phyloP scores from a whole-genome alignment of 176 grass and related monocot genomes.

The Eremochloa ophiuroides region DNA sequence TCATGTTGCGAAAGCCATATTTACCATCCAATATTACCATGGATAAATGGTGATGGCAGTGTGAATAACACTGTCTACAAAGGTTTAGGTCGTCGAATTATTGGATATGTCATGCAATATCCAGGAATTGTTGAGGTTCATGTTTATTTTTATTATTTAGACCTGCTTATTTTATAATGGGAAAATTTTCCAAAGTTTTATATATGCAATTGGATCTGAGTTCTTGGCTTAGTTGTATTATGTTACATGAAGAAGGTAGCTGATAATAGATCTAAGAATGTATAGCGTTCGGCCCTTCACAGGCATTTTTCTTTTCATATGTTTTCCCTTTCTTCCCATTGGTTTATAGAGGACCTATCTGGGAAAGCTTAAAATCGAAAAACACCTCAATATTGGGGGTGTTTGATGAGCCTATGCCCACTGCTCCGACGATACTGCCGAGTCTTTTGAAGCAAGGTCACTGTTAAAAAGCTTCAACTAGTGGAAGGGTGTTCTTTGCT shows the following conservation, averaged over 20 bases:
- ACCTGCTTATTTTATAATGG: background rate
- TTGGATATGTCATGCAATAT: constrained; percentile 79
- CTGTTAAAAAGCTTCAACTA: background rate
- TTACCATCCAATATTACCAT: constrained; percentile 68
- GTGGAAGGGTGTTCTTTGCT: constrained; percentile 53
- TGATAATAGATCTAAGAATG: background rate
- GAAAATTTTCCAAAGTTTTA: background rate
- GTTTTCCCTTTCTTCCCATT: background rate
- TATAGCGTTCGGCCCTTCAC: background rate
- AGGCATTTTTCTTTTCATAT: background rate
- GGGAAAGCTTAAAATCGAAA: constrained; percentile 43
- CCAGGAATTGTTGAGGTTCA: constrained; percentile 67
- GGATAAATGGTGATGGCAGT: constrained; percentile 85
- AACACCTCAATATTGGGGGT: constrained; percentile 43
- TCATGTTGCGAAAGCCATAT: constrained; percentile 23
- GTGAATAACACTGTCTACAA: constrained; percentile 55
- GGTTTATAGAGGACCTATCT: constrained; percentile 52
- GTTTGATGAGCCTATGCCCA: constrained; percentile 35
- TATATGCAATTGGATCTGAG: background rate
- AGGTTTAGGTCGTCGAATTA: constrained; percentile 53
- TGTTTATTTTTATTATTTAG: background rate
- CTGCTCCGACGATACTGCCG: constrained; percentile 43
- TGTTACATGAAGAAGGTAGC: background rate
- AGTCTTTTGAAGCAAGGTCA: constrained; percentile 26
- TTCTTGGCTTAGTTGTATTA: background rate